These are phyloP conservation scores for Annulohypoxylon nitens DNA, from an alignment of 495 filamentous ascomycete genomes.

Conservation along the genomic window DNA sequence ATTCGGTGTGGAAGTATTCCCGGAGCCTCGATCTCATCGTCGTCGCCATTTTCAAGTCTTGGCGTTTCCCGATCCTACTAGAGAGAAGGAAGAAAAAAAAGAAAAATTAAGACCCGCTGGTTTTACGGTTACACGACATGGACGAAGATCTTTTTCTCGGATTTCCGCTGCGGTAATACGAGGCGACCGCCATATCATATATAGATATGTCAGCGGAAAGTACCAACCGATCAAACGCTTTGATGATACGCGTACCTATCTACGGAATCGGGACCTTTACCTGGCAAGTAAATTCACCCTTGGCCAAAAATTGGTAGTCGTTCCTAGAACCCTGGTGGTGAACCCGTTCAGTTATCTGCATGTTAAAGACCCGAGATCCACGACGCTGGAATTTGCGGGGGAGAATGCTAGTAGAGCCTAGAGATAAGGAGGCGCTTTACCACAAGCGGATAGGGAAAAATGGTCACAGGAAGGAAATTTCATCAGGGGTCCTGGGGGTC, in stretches of 20 bases:
- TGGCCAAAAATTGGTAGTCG: not conserved
- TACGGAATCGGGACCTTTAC: constrained; percentile 1
- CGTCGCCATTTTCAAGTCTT: constrained; percentile 24
- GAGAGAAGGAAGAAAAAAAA: not conserved
- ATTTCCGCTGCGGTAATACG: constrained; percentile 19
- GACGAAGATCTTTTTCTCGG: constrained; percentile 5
- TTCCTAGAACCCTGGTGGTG: not conserved
- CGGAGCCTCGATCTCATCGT: constrained; percentile 42
- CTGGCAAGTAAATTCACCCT: constrained; percentile 2
- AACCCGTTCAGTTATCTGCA: constrained; percentile 6
- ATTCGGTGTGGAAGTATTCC: constrained; percentile 53
- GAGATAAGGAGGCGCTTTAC: constrained; percentile 28
- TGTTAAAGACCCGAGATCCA: constrained; percentile 26
- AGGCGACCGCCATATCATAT: constrained; percentile 27
- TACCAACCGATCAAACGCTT: constrained; percentile 12
- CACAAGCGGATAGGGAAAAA: not conserved
- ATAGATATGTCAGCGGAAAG: constrained; percentile 1
- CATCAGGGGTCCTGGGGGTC: constrained; percentile 1
- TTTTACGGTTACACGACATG: constrained; percentile 27
- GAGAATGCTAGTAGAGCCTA: not conserved
- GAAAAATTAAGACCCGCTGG: not conserved
- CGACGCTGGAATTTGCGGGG: constrained; percentile 41
- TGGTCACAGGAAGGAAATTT: constrained; percentile 22
- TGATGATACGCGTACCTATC: constrained; percentile 27
- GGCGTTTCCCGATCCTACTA: constrained; percentile 29